Conservation (phyloP, 768 basidiomycete species). For the Fistulinella prunicolor region DNA sequence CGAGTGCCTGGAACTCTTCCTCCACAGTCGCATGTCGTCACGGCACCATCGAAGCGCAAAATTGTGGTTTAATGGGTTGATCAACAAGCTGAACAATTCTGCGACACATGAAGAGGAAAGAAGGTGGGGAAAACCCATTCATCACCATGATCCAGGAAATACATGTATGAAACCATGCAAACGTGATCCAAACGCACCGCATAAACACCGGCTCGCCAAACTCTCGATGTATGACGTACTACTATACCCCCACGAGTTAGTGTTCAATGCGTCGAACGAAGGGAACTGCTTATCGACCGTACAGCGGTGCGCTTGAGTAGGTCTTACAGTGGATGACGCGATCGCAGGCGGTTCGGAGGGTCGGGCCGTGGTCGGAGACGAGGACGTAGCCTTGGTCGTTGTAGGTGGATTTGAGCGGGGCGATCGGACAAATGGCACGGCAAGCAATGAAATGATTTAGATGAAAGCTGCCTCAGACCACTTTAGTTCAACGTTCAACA, state of each 20-base stretch:
- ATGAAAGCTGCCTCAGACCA: too few species aligned
- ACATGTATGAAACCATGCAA: too few species aligned
- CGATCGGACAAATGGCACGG: too few species aligned
- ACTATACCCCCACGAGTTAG: constrained; percentile 80
- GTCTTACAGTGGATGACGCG: constrained; percentile 50
- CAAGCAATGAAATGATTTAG: too few species aligned
- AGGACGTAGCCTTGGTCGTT: constrained; percentile 66
- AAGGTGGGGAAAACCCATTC: too few species aligned
- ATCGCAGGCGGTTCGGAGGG: constrained; percentile 50
- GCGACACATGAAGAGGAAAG: too few species aligned
- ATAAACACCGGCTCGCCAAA: constrained; percentile 57
- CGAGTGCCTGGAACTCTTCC: constrained; percentile 54
- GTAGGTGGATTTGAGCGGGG: constrained; percentile 46
- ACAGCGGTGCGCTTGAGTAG: constrained; percentile 58
- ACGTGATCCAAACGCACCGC: too few species aligned
- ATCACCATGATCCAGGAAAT: too few species aligned
- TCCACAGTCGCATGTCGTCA: too few species aligned
- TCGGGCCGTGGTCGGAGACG: constrained; percentile 47
- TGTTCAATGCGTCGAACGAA: constrained; percentile 51
- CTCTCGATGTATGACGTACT: constrained; percentile 78
- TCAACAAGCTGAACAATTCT: constrained; percentile 73
- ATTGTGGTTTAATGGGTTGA: constrained; percentile 60
- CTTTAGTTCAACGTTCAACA: too few species aligned
- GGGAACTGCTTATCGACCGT: constrained; percentile 80
- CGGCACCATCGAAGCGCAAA: constrained; percentile 81